These are phyloP conservation scores for Rhizopogon sp. DNA, from an alignment of 768 basidiomycete species.

Conservation along the genomic window DNA sequence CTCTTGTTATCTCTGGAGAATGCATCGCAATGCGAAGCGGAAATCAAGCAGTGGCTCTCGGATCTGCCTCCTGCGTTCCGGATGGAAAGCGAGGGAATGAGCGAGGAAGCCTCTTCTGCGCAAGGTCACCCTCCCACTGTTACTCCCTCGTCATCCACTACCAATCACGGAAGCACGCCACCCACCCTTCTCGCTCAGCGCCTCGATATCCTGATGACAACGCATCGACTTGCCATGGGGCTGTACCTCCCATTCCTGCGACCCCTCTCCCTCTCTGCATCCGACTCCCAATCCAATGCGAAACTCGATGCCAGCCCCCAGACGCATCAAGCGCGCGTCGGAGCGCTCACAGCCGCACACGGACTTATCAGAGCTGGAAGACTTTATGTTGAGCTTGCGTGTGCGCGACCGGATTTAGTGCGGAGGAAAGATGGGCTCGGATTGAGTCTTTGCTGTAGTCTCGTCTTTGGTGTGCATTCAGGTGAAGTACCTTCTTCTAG, in stretches of 20 bases:
- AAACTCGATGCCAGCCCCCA: conserved; percentile 11
- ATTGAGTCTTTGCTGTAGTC: not conserved
- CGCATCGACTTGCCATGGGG: conserved; percentile 57
- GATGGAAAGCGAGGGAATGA: conserved; percentile 28
- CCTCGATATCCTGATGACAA: conserved; percentile 56
- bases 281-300: conserved; percentile 6
- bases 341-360: conserved; percentile 64
- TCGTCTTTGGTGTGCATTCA: not conserved
- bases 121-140: not conserved
- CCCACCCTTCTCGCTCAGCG: conserved; percentile 44
- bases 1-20: conserved; percentile 51
- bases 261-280: conserved; percentile 7
- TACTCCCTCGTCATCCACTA: conserved; percentile 4
- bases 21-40: conserved; percentile 51
- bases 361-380: not conserved
- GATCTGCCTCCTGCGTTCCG: conserved; percentile 48
- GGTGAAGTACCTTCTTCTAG: not conserved
- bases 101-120: not conserved
- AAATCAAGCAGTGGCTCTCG: conserved; percentile 48
- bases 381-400: not conserved
- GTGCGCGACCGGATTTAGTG: not conserved
- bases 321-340: conserved; percentile 48
- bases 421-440: not conserved
- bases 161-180: conserved; percentile 19
- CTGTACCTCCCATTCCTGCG: conserved; percentile 66